Evolutionary conservation across 768 basidiomycete genomes (phyloP), one percentile per base, ranked within the genome.

Genomic region (Podaxis pistillaris): DNA sequence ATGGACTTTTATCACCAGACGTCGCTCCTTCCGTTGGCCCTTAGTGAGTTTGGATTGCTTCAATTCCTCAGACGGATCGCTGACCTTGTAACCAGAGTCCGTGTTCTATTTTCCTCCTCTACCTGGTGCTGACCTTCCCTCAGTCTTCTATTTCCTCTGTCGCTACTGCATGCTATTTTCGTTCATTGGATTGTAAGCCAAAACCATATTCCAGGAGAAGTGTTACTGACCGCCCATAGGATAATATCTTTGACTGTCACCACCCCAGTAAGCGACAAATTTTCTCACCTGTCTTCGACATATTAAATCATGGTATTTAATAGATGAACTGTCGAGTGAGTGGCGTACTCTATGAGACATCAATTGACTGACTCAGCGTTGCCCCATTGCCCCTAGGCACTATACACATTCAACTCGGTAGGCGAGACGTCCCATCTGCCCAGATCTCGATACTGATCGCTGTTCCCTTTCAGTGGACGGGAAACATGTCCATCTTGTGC

Each of bases 141-240:
- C 52, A 77, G 88, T 83, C 26, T 86, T 88, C 64, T 87, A 88
- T 70, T 89, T 91, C 70, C 74, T 88, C 26, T 87, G 84, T 69
- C 84, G 89, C 63, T 90, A 90, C 70, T 87, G 86, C 71, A 85
- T 90, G 79, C 68, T 90, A n/a, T 76, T 84, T 61, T 81, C 88
- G 3, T 78, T 89, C 67, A 71, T 86, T 65, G 87, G 88, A 61
- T 65, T 90, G 88, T 87, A 69, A 74, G 84, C 73, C 2, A 46
- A 13, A 38, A 60, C 4, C 15, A 37, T 24, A n/a, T n/a, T 30
- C 30, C 36, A 57, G 38, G 51, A 17, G 17, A 30, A 33, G 37
- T 52, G 22, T 1, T n/a, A 37, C 50, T 56, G 60, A 49, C 53
- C 28, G 49, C 33, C 5, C n/a, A 30, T 60, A 90, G 88, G 64